These are phyloP conservation scores for Parathielavia hyrcaniae DNA, from an alignment of 495 filamentous ascomycete genomes.

Conservation along the genomic window DNA sequence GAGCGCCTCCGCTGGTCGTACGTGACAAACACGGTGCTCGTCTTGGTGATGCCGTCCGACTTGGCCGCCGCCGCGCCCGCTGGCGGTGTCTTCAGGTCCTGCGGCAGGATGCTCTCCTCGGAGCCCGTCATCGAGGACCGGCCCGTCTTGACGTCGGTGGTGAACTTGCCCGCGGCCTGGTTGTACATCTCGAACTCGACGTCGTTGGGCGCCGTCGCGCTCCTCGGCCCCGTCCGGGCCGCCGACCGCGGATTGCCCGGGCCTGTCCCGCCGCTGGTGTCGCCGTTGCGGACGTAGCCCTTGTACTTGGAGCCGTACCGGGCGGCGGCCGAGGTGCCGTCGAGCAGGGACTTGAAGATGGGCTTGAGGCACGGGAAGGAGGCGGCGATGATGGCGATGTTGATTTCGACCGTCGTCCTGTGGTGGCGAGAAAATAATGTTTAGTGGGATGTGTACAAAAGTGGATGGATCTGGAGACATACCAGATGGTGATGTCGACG, in stretches of 20 bases:
- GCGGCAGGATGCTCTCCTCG: slow-evolving; percentile 19
- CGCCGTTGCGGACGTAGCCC: slow-evolving; percentile 10
- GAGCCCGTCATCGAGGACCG: slow-evolving; percentile 1
- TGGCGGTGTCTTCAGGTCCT: not conserved
- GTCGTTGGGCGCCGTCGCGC: not conserved
- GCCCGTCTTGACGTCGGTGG: slow-evolving; percentile 8
- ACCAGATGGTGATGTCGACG: slow-evolving; percentile 34
- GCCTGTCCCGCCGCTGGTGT: not conserved
- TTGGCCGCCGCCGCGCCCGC: not conserved
- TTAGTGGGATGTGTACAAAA: no score
- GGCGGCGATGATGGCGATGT: slow-evolving; percentile 22
- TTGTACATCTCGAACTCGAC: slow-evolving; percentile 17
- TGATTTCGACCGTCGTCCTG: slow-evolving; percentile 21
- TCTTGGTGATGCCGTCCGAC: slow-evolving; percentile 3
- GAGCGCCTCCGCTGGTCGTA: not conserved
- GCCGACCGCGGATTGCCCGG: not conserved
- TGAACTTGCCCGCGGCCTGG: not conserved
- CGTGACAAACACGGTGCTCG: slow-evolving; percentile 6
- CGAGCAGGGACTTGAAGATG: slow-evolving; percentile 20
- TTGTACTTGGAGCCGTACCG: slow-evolving; percentile 14
- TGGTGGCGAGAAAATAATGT: not conserved
- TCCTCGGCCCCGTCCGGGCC: not conserved
- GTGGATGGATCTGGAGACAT: no score
- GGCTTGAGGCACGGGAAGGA: slow-evolving; percentile 18
- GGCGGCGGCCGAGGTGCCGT: slow-evolving; percentile 9